phyloP scores from a whole-genome alignment of 305 asterid genomes.

The Fraxinus angustifolia region DNA sequence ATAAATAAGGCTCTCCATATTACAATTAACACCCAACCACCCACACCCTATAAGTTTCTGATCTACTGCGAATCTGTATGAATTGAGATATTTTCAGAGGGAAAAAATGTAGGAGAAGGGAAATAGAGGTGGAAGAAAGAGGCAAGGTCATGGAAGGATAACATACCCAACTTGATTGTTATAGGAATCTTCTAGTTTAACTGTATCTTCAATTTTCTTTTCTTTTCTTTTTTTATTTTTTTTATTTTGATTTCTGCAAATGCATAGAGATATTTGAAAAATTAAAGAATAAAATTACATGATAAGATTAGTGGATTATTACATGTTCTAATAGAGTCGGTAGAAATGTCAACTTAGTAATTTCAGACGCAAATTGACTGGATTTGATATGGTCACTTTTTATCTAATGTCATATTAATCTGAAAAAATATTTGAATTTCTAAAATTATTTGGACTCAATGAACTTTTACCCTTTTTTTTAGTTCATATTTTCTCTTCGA shows the following conservation, averaged over 20 bases:
- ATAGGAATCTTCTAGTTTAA: not conserved
- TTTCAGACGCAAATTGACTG: not conserved
- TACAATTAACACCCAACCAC: not conserved
- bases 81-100: not conserved
- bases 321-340: not conserved
- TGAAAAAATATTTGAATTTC: not conserved
- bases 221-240: no score
- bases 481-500: not conserved
- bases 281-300: no score
- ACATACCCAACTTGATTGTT: not conserved
- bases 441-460: no score
- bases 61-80: not conserved
- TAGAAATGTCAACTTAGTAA: not conserved
- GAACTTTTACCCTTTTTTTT: not conserved
- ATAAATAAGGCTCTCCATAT: constrained; percentile 58
- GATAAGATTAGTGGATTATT: not conserved
- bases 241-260: not conserved
- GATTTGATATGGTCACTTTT: not conserved
- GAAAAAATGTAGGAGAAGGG: not conserved
- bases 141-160: not conserved
- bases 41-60: not conserved
- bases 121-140: constrained; percentile 17
- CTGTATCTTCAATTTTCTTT: not conserved
- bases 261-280: no score
- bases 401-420: not conserved